A percentile compares a stretch with the other conserved stretches of the same genome.
Conservation (phyloP, 768 basidiomycete species). For the Suillus hirtellus region DNA sequence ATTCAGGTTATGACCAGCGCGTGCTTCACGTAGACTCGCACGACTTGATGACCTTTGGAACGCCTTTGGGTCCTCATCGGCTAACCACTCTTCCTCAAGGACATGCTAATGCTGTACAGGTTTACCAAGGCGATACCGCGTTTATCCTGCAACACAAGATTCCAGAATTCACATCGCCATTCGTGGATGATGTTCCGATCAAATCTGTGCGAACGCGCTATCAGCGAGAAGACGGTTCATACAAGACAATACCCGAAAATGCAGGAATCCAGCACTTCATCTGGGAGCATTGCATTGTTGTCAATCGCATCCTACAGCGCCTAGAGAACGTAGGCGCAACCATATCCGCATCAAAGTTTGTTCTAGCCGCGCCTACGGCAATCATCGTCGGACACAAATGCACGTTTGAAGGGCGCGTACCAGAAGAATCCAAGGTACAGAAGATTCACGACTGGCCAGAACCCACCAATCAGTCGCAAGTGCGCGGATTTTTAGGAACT, state of each 20-base stretch:
- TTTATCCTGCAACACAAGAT: no score
- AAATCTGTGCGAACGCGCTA: no score
- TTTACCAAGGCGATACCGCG: no score
- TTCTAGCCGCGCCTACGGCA: conserved; percentile 5
- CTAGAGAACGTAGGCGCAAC: conserved; percentile 41
- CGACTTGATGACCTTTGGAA: no score
- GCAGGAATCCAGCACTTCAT: conserved; percentile 37
- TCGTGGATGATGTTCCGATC: no score
- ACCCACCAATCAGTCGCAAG: conserved; percentile 12
- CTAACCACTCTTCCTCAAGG: no score
- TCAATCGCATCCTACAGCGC: conserved; percentile 38
- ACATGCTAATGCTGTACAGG: no score
- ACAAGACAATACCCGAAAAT: conserved; percentile 39
- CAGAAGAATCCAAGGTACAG: conserved; percentile 25
- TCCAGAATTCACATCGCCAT: no score
- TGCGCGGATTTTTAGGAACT: conserved; percentile 31
- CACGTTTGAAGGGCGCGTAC: conserved; percentile 33
- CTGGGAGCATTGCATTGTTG: conserved; percentile 38
- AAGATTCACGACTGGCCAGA: conserved; percentile 35
- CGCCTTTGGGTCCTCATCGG: no score
- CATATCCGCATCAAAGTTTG: conserved; percentile 35
- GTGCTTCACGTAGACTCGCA: no score
- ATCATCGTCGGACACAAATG: conserved; percentile 40
- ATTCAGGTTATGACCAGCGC: no score
- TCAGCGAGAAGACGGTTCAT: conserved; percentile 22